Conservation (phyloP, 371 early-diverging fungal genomes). For the Blyttiomyces sp. region DNA sequence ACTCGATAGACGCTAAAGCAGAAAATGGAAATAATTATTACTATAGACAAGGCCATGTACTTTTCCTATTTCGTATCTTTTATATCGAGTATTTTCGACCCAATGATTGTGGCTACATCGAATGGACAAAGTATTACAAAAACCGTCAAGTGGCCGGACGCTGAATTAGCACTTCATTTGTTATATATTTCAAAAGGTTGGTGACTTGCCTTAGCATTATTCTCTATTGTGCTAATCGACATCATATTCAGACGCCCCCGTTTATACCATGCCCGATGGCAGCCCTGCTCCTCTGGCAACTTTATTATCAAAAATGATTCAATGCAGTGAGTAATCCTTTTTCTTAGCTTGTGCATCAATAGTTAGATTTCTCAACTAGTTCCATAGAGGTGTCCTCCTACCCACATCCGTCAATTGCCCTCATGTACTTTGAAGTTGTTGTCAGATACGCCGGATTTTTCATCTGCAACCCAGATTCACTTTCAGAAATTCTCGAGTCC, state of each 20-base stretch:
- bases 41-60: conserved; percentile 56
- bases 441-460: conserved; percentile 75
- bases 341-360: not conserved
- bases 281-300: conserved; percentile 63
- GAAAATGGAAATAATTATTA: too few species aligned
- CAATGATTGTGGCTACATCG: conserved; percentile 1
- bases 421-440: conserved; percentile 74
- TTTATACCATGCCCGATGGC: conserved; percentile 3
- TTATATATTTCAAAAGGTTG: conserved; percentile 70
- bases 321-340: conserved; percentile 48
- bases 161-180: conserved; percentile 77
- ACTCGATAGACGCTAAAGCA: too few species aligned
- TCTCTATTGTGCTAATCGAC: conserved; percentile 33
- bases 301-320: conserved; percentile 69
- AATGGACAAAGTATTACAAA: conserved; percentile 10
- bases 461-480: conserved; percentile 61
- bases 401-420: conserved; percentile 74
- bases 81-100: conserved; percentile 18
- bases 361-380: conserved; percentile 11
- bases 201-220: conserved; percentile 49
- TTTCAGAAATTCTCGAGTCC: conserved; percentile 67
- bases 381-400: conserved; percentile 64
- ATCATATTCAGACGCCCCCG: not conserved
- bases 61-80: conserved; percentile 20
- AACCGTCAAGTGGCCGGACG: conserved; percentile 62